phyloP scores from a whole-genome alignment of 73 alveolate species.

The Tetrahymena elliotti region DNA sequence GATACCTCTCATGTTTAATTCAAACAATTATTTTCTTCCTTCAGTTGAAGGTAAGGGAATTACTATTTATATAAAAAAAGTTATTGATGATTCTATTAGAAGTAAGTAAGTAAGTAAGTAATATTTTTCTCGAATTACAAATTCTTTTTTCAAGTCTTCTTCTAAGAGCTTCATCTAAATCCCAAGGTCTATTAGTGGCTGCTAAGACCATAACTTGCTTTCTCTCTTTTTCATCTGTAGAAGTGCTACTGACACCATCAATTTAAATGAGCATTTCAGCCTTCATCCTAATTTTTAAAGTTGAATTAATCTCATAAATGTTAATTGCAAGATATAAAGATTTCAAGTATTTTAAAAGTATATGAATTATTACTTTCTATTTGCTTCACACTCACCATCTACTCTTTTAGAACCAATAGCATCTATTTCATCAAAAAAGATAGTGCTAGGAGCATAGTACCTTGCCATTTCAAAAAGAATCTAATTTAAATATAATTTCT shows the following conservation, averaged over 20 bases:
- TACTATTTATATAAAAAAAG: slow-evolving; percentile 3
- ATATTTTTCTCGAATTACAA: slow-evolving; percentile 28
- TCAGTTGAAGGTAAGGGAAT: slow-evolving; percentile 36
- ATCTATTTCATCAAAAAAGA: slow-evolving; percentile 97
- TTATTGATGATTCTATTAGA: background rate
- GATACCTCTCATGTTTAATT: background rate
- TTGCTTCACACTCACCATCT: slow-evolving; percentile 69
- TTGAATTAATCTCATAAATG: background rate
- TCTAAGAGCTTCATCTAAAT: slow-evolving; percentile 86
- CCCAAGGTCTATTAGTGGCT: slow-evolving; percentile 90
- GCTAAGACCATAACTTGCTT: slow-evolving; percentile 75
- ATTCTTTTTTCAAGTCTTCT: slow-evolving; percentile 90
- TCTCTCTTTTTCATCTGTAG: slow-evolving; percentile 44
- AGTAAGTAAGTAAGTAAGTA: too few species aligned
- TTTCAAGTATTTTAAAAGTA: too few species aligned
- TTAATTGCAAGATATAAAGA: too few species aligned
- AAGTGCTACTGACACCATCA: slow-evolving; percentile 72
- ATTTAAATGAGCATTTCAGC: slow-evolving; percentile 71
- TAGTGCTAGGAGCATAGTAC: slow-evolving; percentile 94
- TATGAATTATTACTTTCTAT: slow-evolving; percentile 38
- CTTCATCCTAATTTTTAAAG: slow-evolving; percentile 32
- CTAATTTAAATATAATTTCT: background rate
- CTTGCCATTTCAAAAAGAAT: slow-evolving; percentile 87
- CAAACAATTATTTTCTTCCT: slow-evolving; percentile 24
- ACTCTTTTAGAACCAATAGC: slow-evolving; percentile 79